phyloP scores from a whole-genome alignment of 2,329 filamentous ascomycete species.

The Botrytis sinoallii region DNA sequence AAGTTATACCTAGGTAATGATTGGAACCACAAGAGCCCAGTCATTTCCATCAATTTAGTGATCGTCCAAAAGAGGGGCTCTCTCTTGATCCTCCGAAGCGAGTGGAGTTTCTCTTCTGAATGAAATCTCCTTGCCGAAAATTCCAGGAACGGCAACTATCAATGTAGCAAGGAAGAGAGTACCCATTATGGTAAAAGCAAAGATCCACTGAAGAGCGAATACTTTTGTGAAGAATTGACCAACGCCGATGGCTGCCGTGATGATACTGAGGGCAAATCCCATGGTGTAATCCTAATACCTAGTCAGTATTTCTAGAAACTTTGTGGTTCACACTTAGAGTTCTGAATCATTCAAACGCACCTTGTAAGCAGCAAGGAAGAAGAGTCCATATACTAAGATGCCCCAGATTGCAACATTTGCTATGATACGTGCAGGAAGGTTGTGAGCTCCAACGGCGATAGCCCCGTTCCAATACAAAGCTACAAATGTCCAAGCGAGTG shows the following conservation, averaged over 20 bases:
- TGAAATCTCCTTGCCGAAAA: constrained; percentile 55
- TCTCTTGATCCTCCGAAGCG: constrained; percentile 50
- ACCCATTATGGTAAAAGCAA: constrained; percentile 79
- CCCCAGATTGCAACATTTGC: constrained; percentile 89
- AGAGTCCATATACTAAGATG: constrained; percentile 70
- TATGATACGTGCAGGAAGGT: constrained; percentile 69
- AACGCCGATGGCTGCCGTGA: constrained; percentile 72
- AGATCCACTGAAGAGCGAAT: constrained; percentile 87
- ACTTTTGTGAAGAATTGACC: constrained; percentile 71
- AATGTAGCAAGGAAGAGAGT: constrained; percentile 68
- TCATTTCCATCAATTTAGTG: constrained; percentile 23
- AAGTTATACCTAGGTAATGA: background rate
- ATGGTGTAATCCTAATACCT: constrained; percentile 62
- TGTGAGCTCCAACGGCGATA: constrained; percentile 68
- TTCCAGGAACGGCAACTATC: constrained; percentile 60
- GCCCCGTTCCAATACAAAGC: constrained; percentile 88
- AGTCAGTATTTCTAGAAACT: constrained; percentile 27
- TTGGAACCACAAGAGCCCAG: background rate
- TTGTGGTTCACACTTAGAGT: background rate
- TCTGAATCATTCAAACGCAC: constrained; percentile 41
- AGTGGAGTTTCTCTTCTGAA: constrained; percentile 46
- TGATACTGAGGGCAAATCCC: constrained; percentile 72
- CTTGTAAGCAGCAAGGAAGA: constrained; percentile 73
- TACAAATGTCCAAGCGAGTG: constrained; percentile 82
- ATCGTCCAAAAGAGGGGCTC: constrained; percentile 59